These are phyloP conservation scores for Thermothielavioides terrestris DNA, from an alignment of 495 filamentous ascomycete species.

Conservation along the genomic window DNA sequence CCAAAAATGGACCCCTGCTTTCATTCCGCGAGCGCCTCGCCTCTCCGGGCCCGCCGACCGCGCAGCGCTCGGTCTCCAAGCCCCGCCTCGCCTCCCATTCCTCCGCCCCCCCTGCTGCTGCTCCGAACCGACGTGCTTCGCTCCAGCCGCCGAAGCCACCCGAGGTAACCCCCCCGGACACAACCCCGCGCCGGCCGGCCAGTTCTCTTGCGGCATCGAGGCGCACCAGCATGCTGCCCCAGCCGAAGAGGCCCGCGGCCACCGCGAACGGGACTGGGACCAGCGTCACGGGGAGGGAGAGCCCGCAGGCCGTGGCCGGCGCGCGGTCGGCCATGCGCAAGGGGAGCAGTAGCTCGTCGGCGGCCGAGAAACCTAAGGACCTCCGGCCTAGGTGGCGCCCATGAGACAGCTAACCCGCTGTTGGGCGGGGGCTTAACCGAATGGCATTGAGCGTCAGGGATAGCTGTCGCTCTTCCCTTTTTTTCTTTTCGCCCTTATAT, in stretches of 20 bases:
- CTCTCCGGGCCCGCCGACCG: slow-evolving; percentile 33
- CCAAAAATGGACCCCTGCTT: slow-evolving; percentile 26
- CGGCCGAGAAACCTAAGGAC: slow-evolving; percentile 15
- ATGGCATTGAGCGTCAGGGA: background rate
- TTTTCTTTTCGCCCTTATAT: no score
- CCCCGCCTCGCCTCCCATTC: slow-evolving; percentile 24
- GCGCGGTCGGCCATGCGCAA: slow-evolving; percentile 32
- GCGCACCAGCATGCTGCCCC: slow-evolving; percentile 44
- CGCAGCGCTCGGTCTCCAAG: slow-evolving; percentile 24
- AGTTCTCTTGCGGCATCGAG: slow-evolving; percentile 38
- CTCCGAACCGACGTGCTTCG: slow-evolving; percentile 38
- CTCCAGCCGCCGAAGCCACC: slow-evolving; percentile 34
- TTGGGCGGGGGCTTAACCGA: no score
- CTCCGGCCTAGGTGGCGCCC: slow-evolving; percentile 24
- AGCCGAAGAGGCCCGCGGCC: slow-evolving; percentile 20
- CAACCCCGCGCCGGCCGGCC: slow-evolving; percentile 31
- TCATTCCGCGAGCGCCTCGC: slow-evolving; percentile 45
- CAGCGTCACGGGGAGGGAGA: slow-evolving; percentile 26
- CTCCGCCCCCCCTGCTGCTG: slow-evolving; percentile 5
- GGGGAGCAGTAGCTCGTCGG: slow-evolving; percentile 15
- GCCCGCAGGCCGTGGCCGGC: slow-evolving; percentile 33
- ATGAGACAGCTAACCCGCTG: slow-evolving; percentile 5
- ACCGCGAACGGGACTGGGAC: background rate
- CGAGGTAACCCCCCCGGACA: slow-evolving; percentile 8
- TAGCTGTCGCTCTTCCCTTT: background rate